Conservation (phyloP, 2,329 filamentous ascomycete genomes). For the Fusarium sp. region DNA sequence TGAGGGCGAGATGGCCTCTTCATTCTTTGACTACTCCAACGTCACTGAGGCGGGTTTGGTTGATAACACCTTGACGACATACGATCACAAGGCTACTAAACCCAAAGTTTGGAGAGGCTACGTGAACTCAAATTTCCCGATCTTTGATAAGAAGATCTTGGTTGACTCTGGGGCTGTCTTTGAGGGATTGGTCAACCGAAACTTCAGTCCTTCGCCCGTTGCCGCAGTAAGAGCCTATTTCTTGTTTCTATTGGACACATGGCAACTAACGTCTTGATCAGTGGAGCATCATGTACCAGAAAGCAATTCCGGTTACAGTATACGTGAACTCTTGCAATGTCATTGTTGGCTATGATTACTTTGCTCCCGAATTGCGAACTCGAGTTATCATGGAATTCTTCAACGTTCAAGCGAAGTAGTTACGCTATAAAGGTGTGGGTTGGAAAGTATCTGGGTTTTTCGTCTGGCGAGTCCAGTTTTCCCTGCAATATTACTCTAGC, state of each 20-base stretch:
- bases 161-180: conserved; percentile 42
- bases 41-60: conserved; percentile 50
- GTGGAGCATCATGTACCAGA: conserved; percentile 54
- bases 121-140: conserved; percentile 53
- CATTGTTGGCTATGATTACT: conserved; percentile 54
- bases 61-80: conserved; percentile 51
- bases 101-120: conserved; percentile 49
- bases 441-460: background rate
- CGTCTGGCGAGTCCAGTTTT: background rate
- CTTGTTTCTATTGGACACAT: too few species aligned
- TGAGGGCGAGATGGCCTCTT: conserved; percentile 46
- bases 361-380: conserved; percentile 44
- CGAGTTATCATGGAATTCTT: conserved; percentile 48
- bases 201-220: conserved; percentile 33
- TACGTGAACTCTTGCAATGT: conserved; percentile 50
- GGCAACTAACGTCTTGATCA: too few species aligned
- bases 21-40: conserved; percentile 52
- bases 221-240: conserved; percentile 45
- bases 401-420: conserved; percentile 38
- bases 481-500: too few species aligned
- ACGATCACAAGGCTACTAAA: conserved; percentile 18
- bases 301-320: conserved; percentile 50
- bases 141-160: conserved; percentile 48
- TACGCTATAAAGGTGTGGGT: too few species aligned
- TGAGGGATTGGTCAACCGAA: conserved; percentile 36